These are phyloP conservation scores for Phytophthora pseudosyringae DNA, from an alignment of 352 stramenopile genomes.

Conservation along the genomic window DNA sequence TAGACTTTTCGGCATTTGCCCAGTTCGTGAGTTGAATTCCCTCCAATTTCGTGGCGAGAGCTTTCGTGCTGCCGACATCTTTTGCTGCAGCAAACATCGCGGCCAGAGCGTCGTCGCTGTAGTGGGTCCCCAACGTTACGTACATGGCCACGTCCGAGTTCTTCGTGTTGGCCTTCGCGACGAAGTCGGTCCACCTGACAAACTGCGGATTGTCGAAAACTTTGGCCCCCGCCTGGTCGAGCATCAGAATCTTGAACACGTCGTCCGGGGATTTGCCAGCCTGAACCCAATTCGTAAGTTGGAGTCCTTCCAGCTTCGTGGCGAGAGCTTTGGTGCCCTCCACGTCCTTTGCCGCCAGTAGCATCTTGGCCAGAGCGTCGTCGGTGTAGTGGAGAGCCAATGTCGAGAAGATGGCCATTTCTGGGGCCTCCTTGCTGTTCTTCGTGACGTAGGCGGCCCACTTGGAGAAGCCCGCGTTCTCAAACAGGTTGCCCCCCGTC, in stretches of 20 bases:
- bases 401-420: background rate
- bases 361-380: constrained; percentile 8
- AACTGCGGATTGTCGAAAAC: constrained; percentile 4
- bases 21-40: constrained; percentile 1
- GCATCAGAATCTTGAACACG: constrained; percentile 7
- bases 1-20: background rate
- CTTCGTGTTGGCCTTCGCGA: constrained; percentile 3
- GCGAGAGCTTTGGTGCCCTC: constrained; percentile 1
- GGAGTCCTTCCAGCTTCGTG: constrained; percentile 3
- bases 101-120: constrained; percentile 1
- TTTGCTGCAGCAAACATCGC: constrained; percentile 1
- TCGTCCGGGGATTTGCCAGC: background rate
- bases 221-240: background rate
- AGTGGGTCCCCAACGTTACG: background rate
- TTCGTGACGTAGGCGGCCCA: background rate
- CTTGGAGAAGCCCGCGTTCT: constrained; percentile 2
- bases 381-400: background rate
- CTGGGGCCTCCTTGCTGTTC: background rate
- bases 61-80: background rate
- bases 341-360: constrained; percentile 4
- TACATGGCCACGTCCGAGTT: constrained; percentile 5
- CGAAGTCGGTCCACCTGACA: background rate
- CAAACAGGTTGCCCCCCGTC: constrained; percentile 5
- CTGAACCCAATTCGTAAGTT: background rate
- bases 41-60: constrained; percentile 1